phyloP scores from a whole-genome alignment of 768 basidiomycete species.

The Suillus decipiens region DNA sequence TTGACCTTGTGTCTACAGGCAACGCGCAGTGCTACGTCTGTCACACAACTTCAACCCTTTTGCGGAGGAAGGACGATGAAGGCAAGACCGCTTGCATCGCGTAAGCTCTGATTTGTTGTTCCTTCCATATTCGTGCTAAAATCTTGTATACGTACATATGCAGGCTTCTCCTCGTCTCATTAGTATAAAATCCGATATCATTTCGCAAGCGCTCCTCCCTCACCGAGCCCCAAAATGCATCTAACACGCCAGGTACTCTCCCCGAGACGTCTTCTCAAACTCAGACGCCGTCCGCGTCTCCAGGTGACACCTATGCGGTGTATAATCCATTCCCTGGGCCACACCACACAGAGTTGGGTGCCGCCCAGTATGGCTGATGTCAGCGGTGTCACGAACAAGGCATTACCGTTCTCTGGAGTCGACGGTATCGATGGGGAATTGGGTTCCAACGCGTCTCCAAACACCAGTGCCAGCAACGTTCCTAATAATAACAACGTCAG shows the following conservation, averaged over 20 bases:
- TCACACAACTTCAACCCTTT: constrained; percentile 84
- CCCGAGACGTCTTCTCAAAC: constrained; percentile 68
- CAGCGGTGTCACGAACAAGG: constrained; percentile 36
- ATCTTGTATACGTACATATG: constrained; percentile 47
- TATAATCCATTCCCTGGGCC: constrained; percentile 65
- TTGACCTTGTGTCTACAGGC: constrained; percentile 17
- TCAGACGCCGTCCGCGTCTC: constrained; percentile 61
- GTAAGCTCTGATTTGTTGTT: constrained; percentile 45
- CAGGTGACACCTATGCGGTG: constrained; percentile 41
- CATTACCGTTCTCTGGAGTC: constrained; percentile 53
- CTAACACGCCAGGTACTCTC: constrained; percentile 71
- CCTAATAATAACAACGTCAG: background rate
- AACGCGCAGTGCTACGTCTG: constrained; percentile 88
- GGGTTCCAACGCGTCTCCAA: constrained; percentile 13
- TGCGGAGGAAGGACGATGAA: constrained; percentile 91
- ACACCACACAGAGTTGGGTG: constrained; percentile 63
- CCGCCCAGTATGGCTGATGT: constrained; percentile 21
- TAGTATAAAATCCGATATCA: constrained; percentile 90
- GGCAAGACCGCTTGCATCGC: constrained; percentile 92
- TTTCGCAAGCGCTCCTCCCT: constrained; percentile 70
- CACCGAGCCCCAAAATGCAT: constrained; percentile 34
- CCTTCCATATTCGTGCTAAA: constrained; percentile 7
- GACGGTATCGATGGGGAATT: constrained; percentile 49
- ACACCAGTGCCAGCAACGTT: constrained; percentile 19
- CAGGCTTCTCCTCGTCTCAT: constrained; percentile 79